Conservation (phyloP, 805 yeast species). For the Ogataea parapolymorpha region DNA sequence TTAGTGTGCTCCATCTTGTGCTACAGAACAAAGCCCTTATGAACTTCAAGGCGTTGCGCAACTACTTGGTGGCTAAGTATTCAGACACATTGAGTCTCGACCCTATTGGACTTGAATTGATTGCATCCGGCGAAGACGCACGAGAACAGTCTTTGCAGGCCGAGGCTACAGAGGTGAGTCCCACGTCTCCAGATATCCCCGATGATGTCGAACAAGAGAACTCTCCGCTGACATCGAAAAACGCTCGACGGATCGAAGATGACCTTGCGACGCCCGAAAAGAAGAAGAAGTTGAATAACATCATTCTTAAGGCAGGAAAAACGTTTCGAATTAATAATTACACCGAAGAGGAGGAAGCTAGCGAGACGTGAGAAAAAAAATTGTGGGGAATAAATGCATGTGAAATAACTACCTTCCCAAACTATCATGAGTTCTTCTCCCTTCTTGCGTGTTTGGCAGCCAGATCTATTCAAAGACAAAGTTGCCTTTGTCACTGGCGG, state of each 20-base stretch:
- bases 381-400: slow-evolving; percentile 10
- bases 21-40: slow-evolving; percentile 17
- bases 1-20: slow-evolving; percentile 47
- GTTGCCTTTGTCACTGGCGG: slow-evolving; percentile 94
- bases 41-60: slow-evolving; percentile 22
- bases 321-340: slow-evolving; percentile 14
- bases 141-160: slow-evolving; percentile 9
- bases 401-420: neutral
- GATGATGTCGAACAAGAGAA: slow-evolving; percentile 9
- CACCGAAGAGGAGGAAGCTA: slow-evolving; percentile 4
- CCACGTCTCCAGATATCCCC: slow-evolving; percentile 21
- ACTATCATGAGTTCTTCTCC: slow-evolving; percentile 4
- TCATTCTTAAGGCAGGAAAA: slow-evolving; percentile 19
- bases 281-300: slow-evolving; percentile 20
- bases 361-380: slow-evolving; percentile 2
- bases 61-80: slow-evolving; percentile 22
- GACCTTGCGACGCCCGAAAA: slow-evolving; percentile 17
- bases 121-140: slow-evolving; percentile 3
- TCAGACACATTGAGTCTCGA: slow-evolving; percentile 13
- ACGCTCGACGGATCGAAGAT: slow-evolving; percentile 13
- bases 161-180: slow-evolving; percentile 20
- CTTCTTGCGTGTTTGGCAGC: slow-evolving; percentile 37
- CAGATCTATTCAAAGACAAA: slow-evolving; percentile 73
- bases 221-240: slow-evolving; percentile 8
- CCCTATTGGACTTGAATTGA: slow-evolving; percentile 23